Conservation (phyloP, 495 filamentous ascomycete genomes). For the Penicillium crystallinum region DNA sequence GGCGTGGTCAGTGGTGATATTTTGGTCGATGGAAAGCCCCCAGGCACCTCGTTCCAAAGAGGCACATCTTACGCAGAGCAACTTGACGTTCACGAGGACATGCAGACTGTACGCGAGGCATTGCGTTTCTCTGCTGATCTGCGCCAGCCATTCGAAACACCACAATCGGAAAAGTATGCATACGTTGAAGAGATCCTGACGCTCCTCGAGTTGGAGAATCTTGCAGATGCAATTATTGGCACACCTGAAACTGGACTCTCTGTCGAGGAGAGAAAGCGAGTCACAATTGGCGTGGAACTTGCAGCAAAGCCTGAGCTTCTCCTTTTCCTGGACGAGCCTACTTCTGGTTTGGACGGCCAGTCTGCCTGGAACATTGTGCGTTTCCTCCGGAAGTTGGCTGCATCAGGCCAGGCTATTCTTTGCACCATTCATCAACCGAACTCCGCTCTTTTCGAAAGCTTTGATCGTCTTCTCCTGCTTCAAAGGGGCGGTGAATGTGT, state of each 20-base stretch:
- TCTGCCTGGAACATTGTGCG: slow-evolving; percentile 84
- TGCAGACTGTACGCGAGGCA: slow-evolving; percentile 78
- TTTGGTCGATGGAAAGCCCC: slow-evolving; percentile 64
- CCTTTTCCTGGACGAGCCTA: slow-evolving; percentile 88
- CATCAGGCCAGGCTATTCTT: slow-evolving; percentile 79
- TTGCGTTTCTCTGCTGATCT: slow-evolving; percentile 78
- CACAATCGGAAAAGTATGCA: slow-evolving; percentile 67
- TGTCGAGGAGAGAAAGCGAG: slow-evolving; percentile 85
- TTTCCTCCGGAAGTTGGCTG: slow-evolving; percentile 79
- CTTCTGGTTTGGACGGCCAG: slow-evolving; percentile 79
- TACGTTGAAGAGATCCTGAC: slow-evolving; percentile 82
- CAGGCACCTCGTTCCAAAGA: slow-evolving; percentile 68
- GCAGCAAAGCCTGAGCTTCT: slow-evolving; percentile 81
- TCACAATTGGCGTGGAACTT: slow-evolving; percentile 86
- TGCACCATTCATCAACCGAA: slow-evolving; percentile 93
- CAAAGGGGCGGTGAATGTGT: slow-evolving; percentile 59
- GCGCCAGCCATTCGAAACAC: slow-evolving; percentile 66
- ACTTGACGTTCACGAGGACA: slow-evolving; percentile 72
- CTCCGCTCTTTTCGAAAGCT: slow-evolving; percentile 78
- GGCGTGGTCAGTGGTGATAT: slow-evolving; percentile 72
- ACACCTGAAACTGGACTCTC: slow-evolving; percentile 71
- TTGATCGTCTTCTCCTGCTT: slow-evolving; percentile 62
- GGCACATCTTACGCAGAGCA: slow-evolving; percentile 81
- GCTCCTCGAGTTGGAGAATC: slow-evolving; percentile 74
- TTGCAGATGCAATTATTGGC: slow-evolving; percentile 83